Evolutionary conservation across 306 rosid species (phyloP).

Genomic region (Prunus mira): DNA sequence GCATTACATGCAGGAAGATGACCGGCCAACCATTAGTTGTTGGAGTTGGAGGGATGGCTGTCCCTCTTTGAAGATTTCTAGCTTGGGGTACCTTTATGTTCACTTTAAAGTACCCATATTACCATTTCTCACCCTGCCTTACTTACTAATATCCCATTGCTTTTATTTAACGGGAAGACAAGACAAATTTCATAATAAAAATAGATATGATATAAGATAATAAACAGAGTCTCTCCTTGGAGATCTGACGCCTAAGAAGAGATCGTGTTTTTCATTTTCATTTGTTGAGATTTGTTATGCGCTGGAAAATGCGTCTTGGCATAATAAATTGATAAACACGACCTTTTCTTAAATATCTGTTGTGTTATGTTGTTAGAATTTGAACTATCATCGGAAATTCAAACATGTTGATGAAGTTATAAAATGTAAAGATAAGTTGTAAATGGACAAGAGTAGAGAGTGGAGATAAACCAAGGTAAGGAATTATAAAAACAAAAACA

Average conservation of each 20-base stretch:
- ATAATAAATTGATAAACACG: neutral
- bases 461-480: slow-evolving; percentile 14
- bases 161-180: neutral
- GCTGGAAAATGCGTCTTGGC: neutral
- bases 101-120: slow-evolving; percentile 8
- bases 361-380: neutral
- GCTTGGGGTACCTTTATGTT: neutral
- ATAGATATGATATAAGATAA: too few relatives aligned
- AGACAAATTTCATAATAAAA: neutral
- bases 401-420: neutral
- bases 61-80: slow-evolving; percentile 23
- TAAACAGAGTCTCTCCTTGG: too few relatives aligned
- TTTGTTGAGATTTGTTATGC: neutral
- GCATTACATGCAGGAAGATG: slow-evolving; percentile 45
- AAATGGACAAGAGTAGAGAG: neutral
- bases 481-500: neutral
- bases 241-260: too few relatives aligned
- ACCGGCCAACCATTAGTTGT: slow-evolving; percentile 61
- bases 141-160: neutral
- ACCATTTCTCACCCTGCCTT: slow-evolving; percentile 36
- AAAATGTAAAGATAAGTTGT: neutral
- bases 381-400: neutral
- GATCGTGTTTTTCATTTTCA: too few relatives aligned
- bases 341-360: neutral
- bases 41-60: slow-evolving; percentile 40